Base-by-base conservation (phyloP, 2,329 filamentous ascomycete species). In the Diaporthe capsici region DNA sequence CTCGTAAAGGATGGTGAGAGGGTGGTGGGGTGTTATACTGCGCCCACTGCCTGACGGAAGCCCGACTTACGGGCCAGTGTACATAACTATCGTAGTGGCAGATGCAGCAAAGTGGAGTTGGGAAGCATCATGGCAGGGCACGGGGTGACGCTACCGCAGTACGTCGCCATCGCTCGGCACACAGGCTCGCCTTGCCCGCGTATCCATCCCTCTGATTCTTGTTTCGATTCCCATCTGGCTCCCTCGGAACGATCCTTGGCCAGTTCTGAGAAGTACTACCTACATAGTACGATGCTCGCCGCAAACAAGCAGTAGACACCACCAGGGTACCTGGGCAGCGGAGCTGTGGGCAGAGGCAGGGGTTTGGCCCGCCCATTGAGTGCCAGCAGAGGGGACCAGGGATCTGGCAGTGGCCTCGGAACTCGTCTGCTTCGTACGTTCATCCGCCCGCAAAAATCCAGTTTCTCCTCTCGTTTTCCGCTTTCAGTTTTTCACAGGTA, bases 11-110 rank as follows among this genome's bases (percentile, higher is more conserved):
- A 82, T 79, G 79, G 79, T 80, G 82, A 82, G 84, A 84, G 86
- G 86, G 86, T 87, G 85, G 85, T 85, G 87, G 87, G 85, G 86
- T 87, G 87, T 85, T 87, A 87, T 87, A 87, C 76, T 79, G 61
- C 73, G 70, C 74, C 74, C 49, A 70, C 73, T 74, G 74, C 73
- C 79, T 79, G 80, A 71, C 65, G n/a, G 68, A 76, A 60, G 71
- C 78, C 71, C 65, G 58, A 73, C 60, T 31, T 55, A 57, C 44
- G 58, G 58, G 55, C 58, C 67, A 58, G 58, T 71, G 71, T 75
- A 71, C 75, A 51, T 70, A 49, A 44, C 44, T 44, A 73, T 55
- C 70, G 58, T 68, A 76, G 71, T 74, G 70, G 53, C 58, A 73
- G 72, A 76, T 73, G 75, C 73, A 76, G 70, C 49, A 60, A 37